Base-by-base conservation (phyloP, 108 stramenopile genomes). In the Mayamaea pseudoterrestris region DNA sequence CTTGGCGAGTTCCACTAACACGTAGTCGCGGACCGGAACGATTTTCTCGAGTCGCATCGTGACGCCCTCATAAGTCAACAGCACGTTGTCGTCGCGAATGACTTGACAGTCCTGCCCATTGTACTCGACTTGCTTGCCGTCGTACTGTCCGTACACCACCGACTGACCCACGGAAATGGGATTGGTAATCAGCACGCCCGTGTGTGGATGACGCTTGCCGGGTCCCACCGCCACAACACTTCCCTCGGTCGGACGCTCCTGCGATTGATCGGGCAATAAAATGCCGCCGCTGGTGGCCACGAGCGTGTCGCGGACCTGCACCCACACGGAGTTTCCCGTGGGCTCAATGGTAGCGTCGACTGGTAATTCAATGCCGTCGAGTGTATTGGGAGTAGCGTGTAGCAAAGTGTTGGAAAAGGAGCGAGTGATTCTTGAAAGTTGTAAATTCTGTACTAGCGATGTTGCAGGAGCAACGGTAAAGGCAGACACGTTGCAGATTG, bases 71-170 rank as follows among this genome's bases (percentile, higher is more conserved):
- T 83, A 97, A 36, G 83, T 70, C 31, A 97, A 57, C 34, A 95
- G 52, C 43, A 91, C 68, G 68, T 97, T 93, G 56, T 91, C 93
- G 57, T 93, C 96, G 21, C 90, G 75, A 48, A 97, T 90, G 62
- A 97, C 76, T 31, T 89, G 80, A 34, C 91, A 86, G 21, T 77
- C 50, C 57, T 88, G 81, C 17, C 90, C 93, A 50, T 94, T 83
- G 80, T 97, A 97, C 35, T 66, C 58, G 47, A 97, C 68, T 11
- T 74, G 58, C 27, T 67, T 67, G 13, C 96, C 96, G 58, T 91
- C 89, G 62, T 84, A 94, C 55, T 93, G 90, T 16, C 96, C 93
- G 52, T 91, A 95, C 5, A 97, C 52, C 2, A 95, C 93, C 26
- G 77, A 74, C 31, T 80, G 66, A 7, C 86, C 88, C 22, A 47